Evolutionary conservation across 2,329 filamentous ascomycete species (phyloP), one percentile per base, ranked within the genome.

Genomic region (Teratosphaeria pseudoeucalypti): DNA sequence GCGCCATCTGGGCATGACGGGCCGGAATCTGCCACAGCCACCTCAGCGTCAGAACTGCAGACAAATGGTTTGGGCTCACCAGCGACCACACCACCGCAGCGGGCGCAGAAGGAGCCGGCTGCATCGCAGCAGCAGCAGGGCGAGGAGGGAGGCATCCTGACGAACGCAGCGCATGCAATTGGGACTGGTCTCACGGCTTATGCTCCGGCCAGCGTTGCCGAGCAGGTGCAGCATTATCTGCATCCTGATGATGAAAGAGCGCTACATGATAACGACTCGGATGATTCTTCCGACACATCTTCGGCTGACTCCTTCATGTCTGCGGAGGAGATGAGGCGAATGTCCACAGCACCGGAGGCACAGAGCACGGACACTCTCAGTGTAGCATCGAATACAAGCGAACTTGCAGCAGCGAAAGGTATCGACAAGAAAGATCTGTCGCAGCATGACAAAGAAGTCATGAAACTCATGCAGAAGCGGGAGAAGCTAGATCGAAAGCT

Each of bases 401-500:
- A 64, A 5, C 32, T 58, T 16, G 63, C 66, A 11, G 47, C 57
- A 3, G 52, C 60, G 3, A 7, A 53, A 4, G 27, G 27, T n/a
- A 57, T 37, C 2, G 61, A 62, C 23, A 58, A 58, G 39, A 66
- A 60, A 43, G 61, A 61, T 23, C 56, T 66, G 60, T 62, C 58
- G 23, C 60, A 65, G 6, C 71, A 83, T 61, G 85, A 88, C 32
- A 86, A 85, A 66, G 85, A 89, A 65, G 78, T 90, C 3, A 76
- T 77, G 60, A 87, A 85, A 67, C 79, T 89, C 9, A 77, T 84
- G 54, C 79, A 83, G 16, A 82, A 82, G 59, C 82, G 82, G 9
- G 78, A 75, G 55, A 85, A 85, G 66, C 76, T 89, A 0, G 82
- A 88, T 49, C 81, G 84, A 23, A 86, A 85, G 66, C 75, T 86